Evolutionary conservation across 139 green algal genomes (phyloP).

Genomic region (Chlamydomonas schloesseri): DNA sequence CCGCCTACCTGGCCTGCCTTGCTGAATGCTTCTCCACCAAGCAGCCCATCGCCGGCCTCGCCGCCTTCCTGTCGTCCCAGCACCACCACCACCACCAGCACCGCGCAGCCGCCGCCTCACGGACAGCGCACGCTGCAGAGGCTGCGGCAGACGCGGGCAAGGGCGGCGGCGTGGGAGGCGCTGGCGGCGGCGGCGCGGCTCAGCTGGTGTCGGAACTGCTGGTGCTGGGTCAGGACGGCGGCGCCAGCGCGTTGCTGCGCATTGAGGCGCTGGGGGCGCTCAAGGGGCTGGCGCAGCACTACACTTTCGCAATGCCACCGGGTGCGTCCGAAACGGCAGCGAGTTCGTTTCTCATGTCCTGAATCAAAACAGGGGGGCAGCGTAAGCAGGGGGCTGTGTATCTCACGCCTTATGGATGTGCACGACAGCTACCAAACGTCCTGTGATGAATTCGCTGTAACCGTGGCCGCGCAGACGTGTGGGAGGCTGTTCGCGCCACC

Average conservation of each 20-base stretch:
- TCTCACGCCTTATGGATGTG: too few species aligned
- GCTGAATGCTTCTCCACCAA: constrained; percentile 67
- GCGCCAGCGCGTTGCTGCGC: constrained; percentile 43
- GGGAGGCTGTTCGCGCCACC: neutral
- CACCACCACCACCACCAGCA: constrained; percentile 26
- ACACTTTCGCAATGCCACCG: constrained; percentile 30
- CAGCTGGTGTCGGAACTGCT: constrained; percentile 11
- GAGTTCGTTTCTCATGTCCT: too few species aligned
- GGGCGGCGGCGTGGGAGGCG: too few species aligned
- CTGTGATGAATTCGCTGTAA: too few species aligned
- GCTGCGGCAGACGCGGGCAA: too few species aligned
- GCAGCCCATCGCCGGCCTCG: constrained; percentile 48
- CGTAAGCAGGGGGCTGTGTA: neutral
- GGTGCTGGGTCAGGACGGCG: neutral
- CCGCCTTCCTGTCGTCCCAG: constrained; percentile 29
- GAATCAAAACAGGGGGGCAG: too few species aligned
- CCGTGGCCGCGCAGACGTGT: constrained; percentile 9
- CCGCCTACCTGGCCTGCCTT: constrained; percentile 59
- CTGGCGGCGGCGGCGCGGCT: neutral
- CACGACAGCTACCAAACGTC: too few species aligned
- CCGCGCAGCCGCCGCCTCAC: too few species aligned
- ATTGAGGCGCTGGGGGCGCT: constrained; percentile 67
- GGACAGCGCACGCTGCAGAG: too few species aligned
- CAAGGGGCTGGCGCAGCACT: constrained; percentile 51
- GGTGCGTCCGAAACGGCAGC: neutral